Base-by-base conservation (phyloP, 331 rosid genomes). In the Quercus tomentella region DNA sequence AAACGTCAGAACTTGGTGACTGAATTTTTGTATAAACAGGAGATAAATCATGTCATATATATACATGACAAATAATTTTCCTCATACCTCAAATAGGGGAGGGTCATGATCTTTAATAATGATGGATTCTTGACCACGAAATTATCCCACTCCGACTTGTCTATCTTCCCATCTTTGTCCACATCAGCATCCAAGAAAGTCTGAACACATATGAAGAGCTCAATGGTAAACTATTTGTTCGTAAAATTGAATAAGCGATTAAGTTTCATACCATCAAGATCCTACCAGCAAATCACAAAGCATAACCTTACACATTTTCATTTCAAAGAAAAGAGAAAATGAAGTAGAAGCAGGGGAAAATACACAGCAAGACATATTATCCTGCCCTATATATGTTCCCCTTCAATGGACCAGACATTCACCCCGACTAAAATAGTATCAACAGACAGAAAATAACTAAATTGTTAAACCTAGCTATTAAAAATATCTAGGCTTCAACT, bases 111-210 rank as follows among this genome's bases (percentile, higher is more conserved):
- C 83, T 90, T 93, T 73, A 96, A 76, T 12, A 96, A 54, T 31
- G 99, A 96, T 1, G 98, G 96, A 74, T 96, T 96, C 88, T 88
- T 69, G 1, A 75, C 52, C 69, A 96, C 99, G n/a, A 93, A 96
- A 49, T 72, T 81, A 58, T 80, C 74, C 99, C 99, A 96, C 82
- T 93, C 99, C 0, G 55, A 77, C 75, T 79, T 89, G 90, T 93
- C 99, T 73, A 96, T 93, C 85, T 85, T 96, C 68, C 99, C 99
- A 74, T 96, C 99, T 81, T 87, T 90, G 77, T 96, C 88, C 4
- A 79, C 93, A 80, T 96, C 99, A 70, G 98, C 98, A 57, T 88
- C 99, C 87, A 86, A 56, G 90, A 96, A 93, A 61, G 99, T 96
- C 99, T 96, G 85, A 15, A 80, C 37, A 80, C 69, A 81, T 17